phyloP scores from a whole-genome alignment of 2,329 filamentous ascomycete genomes.

The Eurotiales sp. region DNA sequence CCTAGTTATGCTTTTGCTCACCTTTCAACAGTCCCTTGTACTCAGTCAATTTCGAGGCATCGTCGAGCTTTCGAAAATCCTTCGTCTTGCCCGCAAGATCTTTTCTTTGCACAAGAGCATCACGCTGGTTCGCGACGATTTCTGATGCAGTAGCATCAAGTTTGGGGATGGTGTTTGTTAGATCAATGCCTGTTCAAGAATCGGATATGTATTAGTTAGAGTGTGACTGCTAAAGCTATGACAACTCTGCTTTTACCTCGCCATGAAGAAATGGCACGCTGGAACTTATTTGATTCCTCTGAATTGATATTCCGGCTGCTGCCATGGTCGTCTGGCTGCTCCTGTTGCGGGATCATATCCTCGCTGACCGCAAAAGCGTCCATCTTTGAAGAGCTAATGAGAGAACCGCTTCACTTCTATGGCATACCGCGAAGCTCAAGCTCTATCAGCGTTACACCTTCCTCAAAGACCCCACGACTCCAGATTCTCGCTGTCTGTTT shows the following conservation, averaged over 20 bases:
- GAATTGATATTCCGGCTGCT: slow-evolving; percentile 29
- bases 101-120: slow-evolving; percentile 93
- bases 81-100: slow-evolving; percentile 99
- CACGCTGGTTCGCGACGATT: slow-evolving; percentile 86
- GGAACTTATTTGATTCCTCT: slow-evolving; percentile 84
- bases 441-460: neutral
- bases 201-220: slow-evolving; percentile 4
- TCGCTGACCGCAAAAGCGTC: slow-evolving; percentile 43
- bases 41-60: slow-evolving; percentile 78
- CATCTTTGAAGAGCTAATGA: slow-evolving; percentile 27
- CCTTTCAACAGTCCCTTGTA: slow-evolving; percentile 87
- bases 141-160: slow-evolving; percentile 94
- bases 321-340: slow-evolving; percentile 25
- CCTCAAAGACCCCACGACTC: neutral
- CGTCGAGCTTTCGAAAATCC: slow-evolving; percentile 91
- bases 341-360: slow-evolving; percentile 31
- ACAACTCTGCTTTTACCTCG: slow-evolving; percentile 62
- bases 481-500: neutral
- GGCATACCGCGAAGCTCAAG: slow-evolving; percentile 5
- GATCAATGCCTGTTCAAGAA: slow-evolving; percentile 67
- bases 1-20: too few relatives aligned
- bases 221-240: neutral
- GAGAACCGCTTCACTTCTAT: neutral
- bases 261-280: slow-evolving; percentile 93
- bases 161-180: slow-evolving; percentile 75